phyloP scores from a whole-genome alignment of 2,329 filamentous ascomycete genomes.

The Aspergillus neoniger region DNA sequence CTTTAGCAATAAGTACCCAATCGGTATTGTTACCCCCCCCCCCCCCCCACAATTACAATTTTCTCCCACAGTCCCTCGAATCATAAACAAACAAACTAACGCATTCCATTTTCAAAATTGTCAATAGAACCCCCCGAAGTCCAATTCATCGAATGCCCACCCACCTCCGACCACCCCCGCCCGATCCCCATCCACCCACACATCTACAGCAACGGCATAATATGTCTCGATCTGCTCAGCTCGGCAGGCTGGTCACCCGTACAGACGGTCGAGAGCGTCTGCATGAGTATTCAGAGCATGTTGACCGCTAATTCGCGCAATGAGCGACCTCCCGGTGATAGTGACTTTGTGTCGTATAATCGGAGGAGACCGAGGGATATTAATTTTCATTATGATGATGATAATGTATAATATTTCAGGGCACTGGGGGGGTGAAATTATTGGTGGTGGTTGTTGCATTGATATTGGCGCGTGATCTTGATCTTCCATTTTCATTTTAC shows the following conservation, averaged over 20 bases:
- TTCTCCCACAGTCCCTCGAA: background rate
- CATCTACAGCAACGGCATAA: slow-evolving; percentile 98
- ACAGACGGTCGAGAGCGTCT: slow-evolving; percentile 94
- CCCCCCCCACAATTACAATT: background rate
- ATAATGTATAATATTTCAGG: slow-evolving; percentile 59
- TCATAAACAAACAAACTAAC: slow-evolving; percentile 16
- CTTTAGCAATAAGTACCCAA: slow-evolving; percentile 83
- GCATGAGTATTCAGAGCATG: slow-evolving; percentile 98
- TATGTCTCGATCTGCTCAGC: slow-evolving; percentile 91
- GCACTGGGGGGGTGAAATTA: background rate
- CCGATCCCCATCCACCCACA: slow-evolving; percentile 92
- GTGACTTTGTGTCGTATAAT: slow-evolving; percentile 82
- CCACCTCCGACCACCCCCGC: slow-evolving; percentile 44
- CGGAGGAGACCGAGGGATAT: slow-evolving; percentile 81
- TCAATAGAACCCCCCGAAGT: slow-evolving; percentile 88
- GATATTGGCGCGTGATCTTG: too few species aligned
- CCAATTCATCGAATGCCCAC: slow-evolving; percentile 69
- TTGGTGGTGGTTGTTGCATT: background rate
- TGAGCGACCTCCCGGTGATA: slow-evolving; percentile 86
- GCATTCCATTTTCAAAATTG: background rate
- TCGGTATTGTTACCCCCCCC: slow-evolving; percentile 60
- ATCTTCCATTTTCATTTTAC: too few species aligned
- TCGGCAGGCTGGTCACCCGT: slow-evolving; percentile 91
- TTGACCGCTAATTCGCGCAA: slow-evolving; percentile 90
- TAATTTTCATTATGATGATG: slow-evolving; percentile 91